Conservation (phyloP, 2,329 filamentous ascomycete species). For the Aspergillus phoenicis region DNA sequence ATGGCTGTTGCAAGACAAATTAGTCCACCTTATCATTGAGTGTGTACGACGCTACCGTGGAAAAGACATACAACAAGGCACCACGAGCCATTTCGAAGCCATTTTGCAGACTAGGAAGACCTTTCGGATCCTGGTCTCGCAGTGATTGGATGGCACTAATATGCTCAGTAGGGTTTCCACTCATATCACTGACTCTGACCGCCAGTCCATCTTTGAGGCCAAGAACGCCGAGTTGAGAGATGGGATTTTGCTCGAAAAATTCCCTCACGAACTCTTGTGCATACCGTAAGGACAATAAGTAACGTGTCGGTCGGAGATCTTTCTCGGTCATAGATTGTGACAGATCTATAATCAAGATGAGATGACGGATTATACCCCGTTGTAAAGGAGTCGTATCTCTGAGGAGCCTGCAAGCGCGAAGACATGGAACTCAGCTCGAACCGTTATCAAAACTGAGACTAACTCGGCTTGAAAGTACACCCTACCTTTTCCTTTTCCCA, state of each 20-base stretch:
- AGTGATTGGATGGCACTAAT: conserved; percentile 72
- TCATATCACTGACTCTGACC: conserved; percentile 81
- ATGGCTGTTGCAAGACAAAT: conserved; percentile 58
- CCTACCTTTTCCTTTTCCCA: conserved; percentile 72
- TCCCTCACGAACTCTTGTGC: conserved; percentile 86
- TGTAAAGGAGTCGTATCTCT: conserved; percentile 95
- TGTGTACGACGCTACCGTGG: not conserved
- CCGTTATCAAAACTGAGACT: not conserved
- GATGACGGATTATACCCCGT: conserved; percentile 94
- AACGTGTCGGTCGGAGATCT: conserved; percentile 85
- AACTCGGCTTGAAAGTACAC: not conserved
- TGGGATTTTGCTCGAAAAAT: conserved; percentile 98
- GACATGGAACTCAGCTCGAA: conserved; percentile 10
- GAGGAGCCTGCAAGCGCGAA: conserved; percentile 62
- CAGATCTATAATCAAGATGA: conserved; percentile 88
- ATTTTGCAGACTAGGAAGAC: conserved; percentile 84
- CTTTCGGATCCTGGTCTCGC: conserved; percentile 68
- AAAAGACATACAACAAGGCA: conserved; percentile 69
- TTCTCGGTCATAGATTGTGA: conserved; percentile 94
- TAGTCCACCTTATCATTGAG: not conserved
- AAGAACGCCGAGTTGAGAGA: conserved; percentile 89
- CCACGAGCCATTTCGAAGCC: conserved; percentile 93
- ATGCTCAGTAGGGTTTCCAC: conserved; percentile 88
- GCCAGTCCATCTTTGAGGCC: conserved; percentile 93
- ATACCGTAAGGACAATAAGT: conserved; percentile 78